Percentiles rank a stretch among this genome's conserved stretches.
Evolutionary conservation across 257 asterid species (phyloP).

Genomic region (Capsicum baccatum): DNA sequence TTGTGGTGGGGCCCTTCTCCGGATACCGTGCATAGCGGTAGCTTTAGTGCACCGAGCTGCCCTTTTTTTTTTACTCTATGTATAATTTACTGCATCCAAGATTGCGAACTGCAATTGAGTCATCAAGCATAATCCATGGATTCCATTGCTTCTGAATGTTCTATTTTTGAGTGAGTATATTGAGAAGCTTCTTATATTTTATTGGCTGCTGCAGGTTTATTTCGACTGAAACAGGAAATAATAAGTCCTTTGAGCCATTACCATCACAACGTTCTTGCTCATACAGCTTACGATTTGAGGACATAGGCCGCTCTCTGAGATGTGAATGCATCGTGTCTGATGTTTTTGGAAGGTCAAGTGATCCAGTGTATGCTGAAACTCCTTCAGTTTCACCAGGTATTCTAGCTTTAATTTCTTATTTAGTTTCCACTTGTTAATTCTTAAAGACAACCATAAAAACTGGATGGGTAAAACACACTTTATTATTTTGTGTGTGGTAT

Average conservation of each 20-base stretch:
- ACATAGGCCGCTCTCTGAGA: slow-evolving; percentile 84
- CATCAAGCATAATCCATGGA: not conserved
- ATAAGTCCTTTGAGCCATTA: slow-evolving; percentile 66
- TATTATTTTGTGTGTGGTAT: not conserved
- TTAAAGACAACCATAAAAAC: not conserved
- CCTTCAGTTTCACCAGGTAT: slow-evolving; percentile 78
- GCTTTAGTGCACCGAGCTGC: no score
- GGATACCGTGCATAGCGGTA: no score
- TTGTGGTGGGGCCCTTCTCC: no score
- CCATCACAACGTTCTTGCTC: slow-evolving; percentile 84
- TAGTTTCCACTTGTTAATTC: slow-evolving; percentile 19
- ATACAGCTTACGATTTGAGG: slow-evolving; percentile 83
- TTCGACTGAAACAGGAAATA: slow-evolving; percentile 70
- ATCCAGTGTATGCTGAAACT: slow-evolving; percentile 78
- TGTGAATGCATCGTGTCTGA: slow-evolving; percentile 93
- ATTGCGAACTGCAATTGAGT: slow-evolving; percentile 15
- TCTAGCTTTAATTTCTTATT: slow-evolving; percentile 25
- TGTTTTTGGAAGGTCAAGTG: slow-evolving; percentile 94
- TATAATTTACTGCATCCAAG: slow-evolving; percentile 15
- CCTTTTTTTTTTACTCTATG: not conserved
- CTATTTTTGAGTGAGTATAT: slow-evolving; percentile 15
- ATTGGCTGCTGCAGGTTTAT: slow-evolving; percentile 66
- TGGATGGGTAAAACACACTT: not conserved
- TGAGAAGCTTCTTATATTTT: slow-evolving; percentile 22
- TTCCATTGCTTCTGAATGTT: slow-evolving; percentile 15